Conservation (phyloP, 1,284 basidiomycete species). For the Ceratobasidium sp. region DNA sequence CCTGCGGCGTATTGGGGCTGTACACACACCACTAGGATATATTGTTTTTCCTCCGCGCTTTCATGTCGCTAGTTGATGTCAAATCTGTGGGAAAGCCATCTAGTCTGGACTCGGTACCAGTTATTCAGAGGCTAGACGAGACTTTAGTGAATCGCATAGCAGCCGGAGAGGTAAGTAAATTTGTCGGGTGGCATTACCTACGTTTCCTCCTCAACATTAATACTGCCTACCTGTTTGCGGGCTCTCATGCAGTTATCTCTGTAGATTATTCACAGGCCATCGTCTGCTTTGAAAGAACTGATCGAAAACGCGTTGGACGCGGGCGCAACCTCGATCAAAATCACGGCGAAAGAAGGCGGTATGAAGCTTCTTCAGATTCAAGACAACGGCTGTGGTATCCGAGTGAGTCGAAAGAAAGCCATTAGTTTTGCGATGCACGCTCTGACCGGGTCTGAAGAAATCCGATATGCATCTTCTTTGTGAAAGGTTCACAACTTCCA, state of each 20-base stretch:
- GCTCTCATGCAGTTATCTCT: slow-evolving; percentile 27
- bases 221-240: slow-evolving; percentile 1
- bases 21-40: no score
- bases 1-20: no score
- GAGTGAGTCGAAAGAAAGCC: slow-evolving; percentile 67
- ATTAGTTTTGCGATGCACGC: not conserved
- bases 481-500: slow-evolving; percentile 96
- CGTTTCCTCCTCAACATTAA: not conserved
- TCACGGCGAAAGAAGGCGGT: slow-evolving; percentile 95
- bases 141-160: slow-evolving; percentile 75
- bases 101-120: slow-evolving; percentile 1
- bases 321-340: slow-evolving; percentile 85
- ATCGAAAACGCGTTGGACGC: slow-evolving; percentile 97
- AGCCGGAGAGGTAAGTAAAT: slow-evolving; percentile 65
- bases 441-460: slow-evolving; percentile 59
- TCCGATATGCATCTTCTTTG: slow-evolving; percentile 91
- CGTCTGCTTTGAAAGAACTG: slow-evolving; percentile 96
- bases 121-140: slow-evolving; percentile 76
- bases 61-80: slow-evolving; percentile 25
- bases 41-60: no score
- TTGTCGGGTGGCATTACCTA: slow-evolving; percentile 1
- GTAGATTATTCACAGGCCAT: slow-evolving; percentile 96
- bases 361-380: slow-evolving; percentile 96
- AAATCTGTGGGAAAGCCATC: slow-evolving; percentile 10
- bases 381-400: slow-evolving; percentile 96